These are phyloP conservation scores for Penicillium steckii DNA, from an alignment of 495 filamentous ascomycete genomes.

Conservation along the genomic window DNA sequence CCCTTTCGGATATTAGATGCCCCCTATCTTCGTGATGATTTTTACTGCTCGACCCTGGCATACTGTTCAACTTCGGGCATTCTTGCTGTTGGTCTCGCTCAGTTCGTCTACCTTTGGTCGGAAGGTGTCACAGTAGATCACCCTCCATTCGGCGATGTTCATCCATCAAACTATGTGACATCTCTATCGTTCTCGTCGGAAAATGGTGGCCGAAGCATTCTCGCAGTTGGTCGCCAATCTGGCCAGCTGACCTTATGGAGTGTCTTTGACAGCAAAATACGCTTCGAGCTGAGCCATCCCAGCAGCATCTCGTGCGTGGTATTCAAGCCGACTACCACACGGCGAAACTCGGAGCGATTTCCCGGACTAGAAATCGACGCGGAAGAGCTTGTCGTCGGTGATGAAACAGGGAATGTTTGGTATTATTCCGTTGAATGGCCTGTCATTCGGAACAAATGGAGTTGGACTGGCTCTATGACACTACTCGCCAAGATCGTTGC, in stretches of 20 bases:
- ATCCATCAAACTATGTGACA: slow-evolving; percentile 62
- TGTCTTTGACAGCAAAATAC: slow-evolving; percentile 55
- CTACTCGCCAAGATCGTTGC: slow-evolving; percentile 73
- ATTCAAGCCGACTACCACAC: slow-evolving; percentile 56
- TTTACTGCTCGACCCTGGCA: slow-evolving; percentile 88
- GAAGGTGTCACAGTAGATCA: slow-evolving; percentile 58
- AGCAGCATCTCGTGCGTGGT: slow-evolving; percentile 72
- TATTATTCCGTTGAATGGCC: slow-evolving; percentile 93
- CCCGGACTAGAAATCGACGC: slow-evolving; percentile 28
- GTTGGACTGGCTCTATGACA: slow-evolving; percentile 76
- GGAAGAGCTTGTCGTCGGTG: slow-evolving; percentile 86
- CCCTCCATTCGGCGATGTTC: slow-evolving; percentile 41
- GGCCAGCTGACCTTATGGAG: slow-evolving; percentile 64
- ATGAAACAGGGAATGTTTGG: slow-evolving; percentile 81
- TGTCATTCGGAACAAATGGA: slow-evolving; percentile 41
- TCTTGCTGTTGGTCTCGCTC: slow-evolving; percentile 82
- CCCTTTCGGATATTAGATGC: slow-evolving; percentile 92
- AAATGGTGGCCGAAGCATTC: slow-evolving; percentile 71
- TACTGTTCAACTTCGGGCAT: slow-evolving; percentile 72
- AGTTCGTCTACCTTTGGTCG: slow-evolving; percentile 86
- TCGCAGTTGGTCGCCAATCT: slow-evolving; percentile 80
- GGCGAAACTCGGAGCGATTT: slow-evolving; percentile 39
- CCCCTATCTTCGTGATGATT: slow-evolving; percentile 85
- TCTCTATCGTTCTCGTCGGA: slow-evolving; percentile 85
- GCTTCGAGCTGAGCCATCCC: slow-evolving; percentile 72